These are phyloP conservation scores for Melanogaster broomeanus DNA, from an alignment of 768 basidiomycete species.

Conservation along the genomic window DNA sequence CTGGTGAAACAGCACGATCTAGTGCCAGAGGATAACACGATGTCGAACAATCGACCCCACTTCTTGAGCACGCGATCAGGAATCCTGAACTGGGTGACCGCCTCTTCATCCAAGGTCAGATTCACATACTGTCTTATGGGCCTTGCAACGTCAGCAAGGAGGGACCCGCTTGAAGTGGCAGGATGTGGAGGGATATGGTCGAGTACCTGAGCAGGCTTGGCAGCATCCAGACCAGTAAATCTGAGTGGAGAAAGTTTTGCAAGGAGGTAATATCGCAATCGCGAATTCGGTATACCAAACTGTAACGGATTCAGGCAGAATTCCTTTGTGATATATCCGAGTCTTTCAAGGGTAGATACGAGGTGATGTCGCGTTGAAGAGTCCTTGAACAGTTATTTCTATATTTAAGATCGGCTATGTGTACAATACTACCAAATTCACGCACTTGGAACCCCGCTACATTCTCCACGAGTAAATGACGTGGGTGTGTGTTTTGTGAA, in stretches of 20 bases:
- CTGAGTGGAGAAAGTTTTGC: slow-evolving; percentile 51
- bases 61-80: slow-evolving; percentile 65
- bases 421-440: slow-evolving; percentile 5
- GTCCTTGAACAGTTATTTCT: slow-evolving; percentile 40
- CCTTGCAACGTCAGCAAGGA: not conserved
- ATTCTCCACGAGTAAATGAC: slow-evolving; percentile 71
- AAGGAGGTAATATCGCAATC: slow-evolving; percentile 77
- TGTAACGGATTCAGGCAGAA: slow-evolving; percentile 74
- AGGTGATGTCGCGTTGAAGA: slow-evolving; percentile 64
- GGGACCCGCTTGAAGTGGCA: slow-evolving; percentile 18
- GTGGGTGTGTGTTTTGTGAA: slow-evolving; percentile 46
- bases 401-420: slow-evolving; percentile 7
- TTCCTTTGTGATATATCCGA: slow-evolving; percentile 62
- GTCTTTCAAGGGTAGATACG: slow-evolving; percentile 48
- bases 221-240: slow-evolving; percentile 33
- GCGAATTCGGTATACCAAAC: slow-evolving; percentile 81
- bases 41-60: slow-evolving; percentile 83
- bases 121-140: slow-evolving; percentile 15
- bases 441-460: slow-evolving; percentile 82
- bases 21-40: slow-evolving; percentile 61
- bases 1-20: slow-evolving; percentile 82
- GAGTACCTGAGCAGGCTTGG: slow-evolving; percentile 35
- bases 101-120: slow-evolving; percentile 8
- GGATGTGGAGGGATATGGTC: slow-evolving; percentile 55
- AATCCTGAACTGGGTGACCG: slow-evolving; percentile 37